phyloP scores from a whole-genome alignment of 345 rosid genomes.

The Lumnitzera littorea region DNA sequence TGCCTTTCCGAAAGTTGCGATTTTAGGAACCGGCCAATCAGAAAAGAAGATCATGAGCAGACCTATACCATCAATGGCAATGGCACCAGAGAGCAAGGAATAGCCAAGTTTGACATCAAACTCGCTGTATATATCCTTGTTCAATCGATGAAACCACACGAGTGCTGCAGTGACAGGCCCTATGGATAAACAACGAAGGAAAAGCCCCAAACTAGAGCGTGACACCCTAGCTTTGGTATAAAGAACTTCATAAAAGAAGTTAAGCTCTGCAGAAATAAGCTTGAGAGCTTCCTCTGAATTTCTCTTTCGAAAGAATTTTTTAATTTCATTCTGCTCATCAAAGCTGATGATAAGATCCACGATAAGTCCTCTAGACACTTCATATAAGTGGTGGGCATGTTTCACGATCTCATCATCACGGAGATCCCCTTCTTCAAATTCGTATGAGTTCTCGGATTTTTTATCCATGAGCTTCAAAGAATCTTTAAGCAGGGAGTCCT shows the following conservation, averaged over 20 bases:
- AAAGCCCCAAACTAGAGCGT: background rate
- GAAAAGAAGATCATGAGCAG: constrained; percentile 42
- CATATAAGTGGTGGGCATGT: background rate
- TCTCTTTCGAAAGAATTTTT: background rate
- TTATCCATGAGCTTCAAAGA: constrained; percentile 7
- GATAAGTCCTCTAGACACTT: constrained; percentile 1
- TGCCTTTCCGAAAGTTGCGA: background rate
- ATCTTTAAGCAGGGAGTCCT: constrained; percentile 3
- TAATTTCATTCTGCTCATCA: background rate
- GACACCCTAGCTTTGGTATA: constrained; percentile 6
- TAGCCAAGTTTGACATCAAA: constrained; percentile 46
- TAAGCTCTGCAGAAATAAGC: constrained; percentile 8
- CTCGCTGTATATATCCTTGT: constrained; percentile 16
- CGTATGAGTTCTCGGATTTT: constrained; percentile 5
- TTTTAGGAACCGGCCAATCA: constrained; percentile 38
- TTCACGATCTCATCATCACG: background rate
- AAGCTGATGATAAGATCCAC: constrained; percentile 7
- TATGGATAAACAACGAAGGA: constrained; percentile 12
- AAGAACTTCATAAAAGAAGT: constrained; percentile 10
- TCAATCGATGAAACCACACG: constrained; percentile 19
- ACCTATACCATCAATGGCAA: constrained; percentile 35
- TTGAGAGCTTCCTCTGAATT: constrained; percentile 3
- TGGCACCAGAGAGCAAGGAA: constrained; percentile 37
- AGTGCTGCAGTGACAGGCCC: constrained; percentile 26
- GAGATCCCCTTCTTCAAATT: background rate